Base-by-base conservation (phyloP, 2,329 filamentous ascomycete species). In the Aureobasidium pullulans region DNA sequence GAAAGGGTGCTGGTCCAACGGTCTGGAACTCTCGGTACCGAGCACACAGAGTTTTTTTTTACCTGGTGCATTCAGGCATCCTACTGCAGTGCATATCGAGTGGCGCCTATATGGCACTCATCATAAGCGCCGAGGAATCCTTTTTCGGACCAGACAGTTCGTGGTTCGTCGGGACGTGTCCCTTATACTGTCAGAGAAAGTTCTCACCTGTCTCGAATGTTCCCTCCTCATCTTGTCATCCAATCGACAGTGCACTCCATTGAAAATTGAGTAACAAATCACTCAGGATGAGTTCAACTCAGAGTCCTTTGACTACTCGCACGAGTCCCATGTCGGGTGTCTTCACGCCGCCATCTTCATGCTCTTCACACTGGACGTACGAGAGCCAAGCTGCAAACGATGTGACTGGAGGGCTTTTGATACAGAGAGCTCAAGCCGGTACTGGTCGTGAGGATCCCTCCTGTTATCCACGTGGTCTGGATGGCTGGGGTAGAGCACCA, bases 351-450 rank as follows among this genome's bases (percentile, higher is more conserved):
- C 65, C 66, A 3, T 19, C 63, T 11, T 44, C 42, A 47, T 68
- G 66, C 56, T 59, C 63, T 1, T 61, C 61, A 9, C 59, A 60
- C 7, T 68, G 65, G 65, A 67, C 66, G 1, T 68, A 65, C 57
- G 66, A 67, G 34, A 48, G 62, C 4, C 29, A 52, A 34, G 43
- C 23, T 31, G 61, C 60, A 23, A 66, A 66, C 56, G 60, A 52
- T 28, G 58, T 64, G 10, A 9, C 28, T 0, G 57, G 59, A 36
- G 66, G 66, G 19, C 56, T 67, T 6, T 47, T 68, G 6, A 19
- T 68, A 19, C 66, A 68, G 47, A 65, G 67, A 23, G 56, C 61
- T 1, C 3, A 46, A 5, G 44, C 47, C 34, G 48, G 59, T 13
- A 11, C 47, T 40, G 48, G 59, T 13, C n/a, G n/a, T 16, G 46